Conservation (phyloP, 1,139 yeast species). For the Geotrichum bryndzae region DNA sequence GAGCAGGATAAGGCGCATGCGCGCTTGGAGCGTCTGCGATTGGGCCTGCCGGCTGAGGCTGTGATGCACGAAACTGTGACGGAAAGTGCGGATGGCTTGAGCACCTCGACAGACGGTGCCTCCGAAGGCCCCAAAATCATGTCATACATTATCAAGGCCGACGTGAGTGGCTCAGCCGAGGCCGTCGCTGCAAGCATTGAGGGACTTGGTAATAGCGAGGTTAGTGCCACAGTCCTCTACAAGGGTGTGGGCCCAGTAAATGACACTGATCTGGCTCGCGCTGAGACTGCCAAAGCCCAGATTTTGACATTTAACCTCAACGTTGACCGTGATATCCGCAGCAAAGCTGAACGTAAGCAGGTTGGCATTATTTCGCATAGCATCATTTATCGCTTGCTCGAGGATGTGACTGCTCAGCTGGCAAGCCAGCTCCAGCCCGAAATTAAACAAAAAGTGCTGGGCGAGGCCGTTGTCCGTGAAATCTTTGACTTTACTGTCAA, state of each 20-base stretch:
- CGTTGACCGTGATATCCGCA: slow-evolving; percentile 57
- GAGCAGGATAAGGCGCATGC: slow-evolving; percentile 36
- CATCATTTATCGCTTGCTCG: slow-evolving; percentile 82
- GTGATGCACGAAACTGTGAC: slow-evolving; percentile 27
- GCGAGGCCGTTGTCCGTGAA: slow-evolving; percentile 66
- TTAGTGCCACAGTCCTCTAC: slow-evolving; percentile 58
- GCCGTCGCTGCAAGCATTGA: slow-evolving; percentile 69
- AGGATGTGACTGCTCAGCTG: slow-evolving; percentile 67
- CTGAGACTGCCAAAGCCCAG: slow-evolving; percentile 65
- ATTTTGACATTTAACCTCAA: slow-evolving; percentile 75
- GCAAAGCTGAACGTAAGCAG: slow-evolving; percentile 53
- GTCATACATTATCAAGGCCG: slow-evolving; percentile 75
- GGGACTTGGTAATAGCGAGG: slow-evolving; percentile 81
- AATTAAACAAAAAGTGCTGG: slow-evolving; percentile 59
- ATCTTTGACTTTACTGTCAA: slow-evolving; percentile 59
- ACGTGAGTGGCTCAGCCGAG: slow-evolving; percentile 69
- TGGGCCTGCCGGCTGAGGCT: slow-evolving; percentile 33
- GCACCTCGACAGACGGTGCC: slow-evolving; percentile 20
- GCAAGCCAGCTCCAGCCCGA: slow-evolving; percentile 59
- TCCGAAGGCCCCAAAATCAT: slow-evolving; percentile 39
- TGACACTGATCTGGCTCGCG: slow-evolving; percentile 76
- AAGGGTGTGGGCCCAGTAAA: slow-evolving; percentile 83
- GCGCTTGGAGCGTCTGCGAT: slow-evolving; percentile 31
- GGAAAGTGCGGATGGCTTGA: slow-evolving; percentile 24
- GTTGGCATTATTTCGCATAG: slow-evolving; percentile 64